Evolutionary conservation across 208 protist species (phyloP), one percentile per base, ranked within the genome.

Genomic region (Plasmodiophora brassicae): DNA sequence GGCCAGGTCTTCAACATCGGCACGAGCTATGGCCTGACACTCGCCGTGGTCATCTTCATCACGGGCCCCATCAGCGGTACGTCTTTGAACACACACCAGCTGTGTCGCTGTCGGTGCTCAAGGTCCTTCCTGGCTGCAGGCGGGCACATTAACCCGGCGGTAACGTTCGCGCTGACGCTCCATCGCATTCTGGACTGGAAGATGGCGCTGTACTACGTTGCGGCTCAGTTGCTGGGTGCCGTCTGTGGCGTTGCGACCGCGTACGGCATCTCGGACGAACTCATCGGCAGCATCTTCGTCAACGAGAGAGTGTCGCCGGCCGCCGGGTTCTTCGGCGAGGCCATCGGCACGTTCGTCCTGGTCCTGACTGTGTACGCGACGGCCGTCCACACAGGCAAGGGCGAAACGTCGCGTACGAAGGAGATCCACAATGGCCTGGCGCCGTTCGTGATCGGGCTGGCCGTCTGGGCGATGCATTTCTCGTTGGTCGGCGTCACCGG

Each of bases 301-400:
- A 78, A 78, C n/a, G 65, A 78, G n/a, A n/a, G 65, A n/a, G 65
- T 78, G 32, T 78, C 65, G 65, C 32, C 41, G 5, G 5, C 65
- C 14, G 65, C 65, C 65, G 65, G 65, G 65, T 78, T 78, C n/a
- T 78, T 78, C n/a, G 65, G 65, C n/a, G 65, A 78, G 65, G 65
- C 65, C 10, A 32, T 78, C n/a, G 65, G 65, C 20, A 78, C 65
- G 14, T 78, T n/a, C 32, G 32, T 78, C 65, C n/a, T 78, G 65
- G 65, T 78, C 5, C 32, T 78, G 65, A 78, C 65, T 8, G 65
- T 78, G 14, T 78, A 44, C 65, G 65, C 65, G 14, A 78, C 65
- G 20, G 65, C 65, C 65, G 65, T 78, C 14, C 65, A 78, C n/a
- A 5, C 65, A n/a, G 41, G 65, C n/a, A 38, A 78, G 41, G 65